Percentiles rank a stretch among this genome's conserved stretches.
phyloP scores from a whole-genome alignment of 352 stramenopile species.

The Globisporangium nunn region DNA sequence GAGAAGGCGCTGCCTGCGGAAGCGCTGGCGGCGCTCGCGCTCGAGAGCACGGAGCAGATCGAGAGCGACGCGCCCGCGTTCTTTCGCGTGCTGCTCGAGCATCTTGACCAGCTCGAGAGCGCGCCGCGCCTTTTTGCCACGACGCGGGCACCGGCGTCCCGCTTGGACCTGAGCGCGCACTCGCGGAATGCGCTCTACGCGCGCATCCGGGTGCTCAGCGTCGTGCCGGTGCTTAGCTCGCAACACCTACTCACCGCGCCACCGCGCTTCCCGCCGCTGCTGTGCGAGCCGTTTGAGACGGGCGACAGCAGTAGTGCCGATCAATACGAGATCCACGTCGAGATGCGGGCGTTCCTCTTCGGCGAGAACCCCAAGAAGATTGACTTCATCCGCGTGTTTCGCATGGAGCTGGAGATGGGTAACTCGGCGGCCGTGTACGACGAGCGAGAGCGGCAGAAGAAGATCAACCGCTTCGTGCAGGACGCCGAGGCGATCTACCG shows the following conservation, averaged over 20 bases:
- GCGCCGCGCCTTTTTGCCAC: slow-evolving; percentile 50
- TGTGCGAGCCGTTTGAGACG: slow-evolving; percentile 44
- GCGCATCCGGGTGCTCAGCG: slow-evolving; percentile 55
- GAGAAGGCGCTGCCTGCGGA: slow-evolving; percentile 18
- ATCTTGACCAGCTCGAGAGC: slow-evolving; percentile 23
- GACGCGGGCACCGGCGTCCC: slow-evolving; percentile 37
- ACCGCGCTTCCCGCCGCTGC: slow-evolving; percentile 28
- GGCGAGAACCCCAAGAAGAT: slow-evolving; percentile 68
- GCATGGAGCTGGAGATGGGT: slow-evolving; percentile 55
- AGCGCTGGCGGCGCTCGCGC: slow-evolving; percentile 39
- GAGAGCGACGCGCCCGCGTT: slow-evolving; percentile 54
- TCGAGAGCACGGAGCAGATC: slow-evolving; percentile 65
- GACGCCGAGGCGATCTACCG: slow-evolving; percentile 55
- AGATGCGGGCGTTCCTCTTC: slow-evolving; percentile 52
- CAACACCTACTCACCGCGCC: slow-evolving; percentile 12
- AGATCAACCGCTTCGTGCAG: slow-evolving; percentile 61
- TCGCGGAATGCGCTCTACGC: slow-evolving; percentile 47
- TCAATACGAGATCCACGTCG: slow-evolving; percentile 10
- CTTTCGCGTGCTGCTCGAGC: slow-evolving; percentile 28
- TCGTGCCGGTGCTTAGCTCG: slow-evolving; percentile 35
- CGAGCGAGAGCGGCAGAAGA: slow-evolving; percentile 65
- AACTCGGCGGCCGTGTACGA: slow-evolving; percentile 70
- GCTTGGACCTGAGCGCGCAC: slow-evolving; percentile 30
- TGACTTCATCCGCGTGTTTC: slow-evolving; percentile 56
- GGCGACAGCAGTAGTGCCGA: background rate